A percentile compares a stretch with the other conserved stretches of the same genome.
phyloP scores from a whole-genome alignment of 2,329 filamentous ascomycete species.

The Nothophaeocryptopus gaeumannii region DNA sequence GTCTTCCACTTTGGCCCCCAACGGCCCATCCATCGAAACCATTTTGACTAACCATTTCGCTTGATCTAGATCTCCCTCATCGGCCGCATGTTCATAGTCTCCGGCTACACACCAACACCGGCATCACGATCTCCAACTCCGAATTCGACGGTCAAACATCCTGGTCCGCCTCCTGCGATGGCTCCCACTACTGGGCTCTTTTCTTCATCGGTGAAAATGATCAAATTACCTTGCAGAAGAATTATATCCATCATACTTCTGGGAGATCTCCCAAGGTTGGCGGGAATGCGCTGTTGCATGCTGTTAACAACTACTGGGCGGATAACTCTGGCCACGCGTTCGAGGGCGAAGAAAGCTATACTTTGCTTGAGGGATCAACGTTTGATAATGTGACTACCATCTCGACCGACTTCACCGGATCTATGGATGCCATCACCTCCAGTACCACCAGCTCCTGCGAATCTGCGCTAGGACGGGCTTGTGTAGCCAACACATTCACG shows the following conservation, averaged over 20 bases:
- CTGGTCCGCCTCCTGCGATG: constrained; percentile 59
- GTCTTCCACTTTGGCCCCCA: constrained; percentile 5
- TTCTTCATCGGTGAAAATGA: constrained; percentile 57
- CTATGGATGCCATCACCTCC: constrained; percentile 14
- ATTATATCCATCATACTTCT: constrained; percentile 59
- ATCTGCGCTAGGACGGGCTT: constrained; percentile 12
- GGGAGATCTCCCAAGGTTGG: constrained; percentile 58
- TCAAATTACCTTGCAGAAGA: constrained; percentile 57
- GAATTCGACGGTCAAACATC: constrained; percentile 56
- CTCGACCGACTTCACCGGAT: constrained; percentile 7
- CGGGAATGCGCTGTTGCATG: constrained; percentile 57
- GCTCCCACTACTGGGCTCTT: constrained; percentile 41
- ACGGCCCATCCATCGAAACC: constrained; percentile 39
- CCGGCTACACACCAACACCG: constrained; percentile 54
- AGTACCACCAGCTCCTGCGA: constrained; percentile 3
- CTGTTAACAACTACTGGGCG: constrained; percentile 62
- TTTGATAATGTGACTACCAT: constrained; percentile 18
- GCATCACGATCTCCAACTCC: constrained; percentile 60
- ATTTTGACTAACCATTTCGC: constrained; percentile 34
- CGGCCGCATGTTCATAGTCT: constrained; percentile 60
- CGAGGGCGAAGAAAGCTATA: constrained; percentile 19
- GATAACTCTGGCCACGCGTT: constrained; percentile 57
- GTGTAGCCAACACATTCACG: constrained; percentile 13
- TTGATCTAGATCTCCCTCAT: constrained; percentile 52
- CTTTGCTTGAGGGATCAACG: constrained; percentile 26